Evolutionary conservation across 805 yeast genomes (phyloP), one percentile per base, ranked within the genome.

Genomic region (Candida sphagnicola): DNA sequence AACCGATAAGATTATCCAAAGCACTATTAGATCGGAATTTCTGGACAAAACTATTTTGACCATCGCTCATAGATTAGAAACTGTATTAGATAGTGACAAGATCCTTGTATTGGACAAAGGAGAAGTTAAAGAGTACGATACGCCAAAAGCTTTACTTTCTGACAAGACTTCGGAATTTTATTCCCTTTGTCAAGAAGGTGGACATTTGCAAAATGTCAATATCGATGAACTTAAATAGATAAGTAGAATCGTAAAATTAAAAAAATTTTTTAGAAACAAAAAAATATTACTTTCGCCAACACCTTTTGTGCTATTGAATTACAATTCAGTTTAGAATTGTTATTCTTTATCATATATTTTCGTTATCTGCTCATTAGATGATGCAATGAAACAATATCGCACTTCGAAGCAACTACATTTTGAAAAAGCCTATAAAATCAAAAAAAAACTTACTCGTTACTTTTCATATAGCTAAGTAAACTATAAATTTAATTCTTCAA

Each of bases 1-100:
- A 40, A 61, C 67, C 3, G 67, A 61, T 42, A 57, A 58, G 39
- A 50, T 61, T 37, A 58, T 61, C 19, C 67, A 61, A 45, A 50
- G 59, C 30, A 65, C 71, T 2, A 65, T 65, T 28, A 54, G 70
- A 35, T 37, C 54, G 3, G 62, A 60, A 40, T 65, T 65, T 44
- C 57, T 50, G 29, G 67, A 64, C 37, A 60, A 56, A 40, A 65
- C 71, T 4, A 65, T 65, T 30, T 54, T 65, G 37, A 61, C 69
- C 10, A 65, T 65, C 42, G 71, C 71, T 5, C 71, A 65, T 46
- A 58, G 70, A 49, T 49, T 64, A 41, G 69, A 63, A 39, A 65
- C 71, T 2, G 57, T 65, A 29, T 46, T 64, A 56, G 70, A 64
- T 44, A 62, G 69, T 44, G 72, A 66, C 47, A 49, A 61, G 39